A percentile compares a stretch with the other conserved stretches of the same genome.
phyloP scores from a whole-genome alignment of 202 grass and related monocot genomes.

The Alloteropsis angusta region DNA sequence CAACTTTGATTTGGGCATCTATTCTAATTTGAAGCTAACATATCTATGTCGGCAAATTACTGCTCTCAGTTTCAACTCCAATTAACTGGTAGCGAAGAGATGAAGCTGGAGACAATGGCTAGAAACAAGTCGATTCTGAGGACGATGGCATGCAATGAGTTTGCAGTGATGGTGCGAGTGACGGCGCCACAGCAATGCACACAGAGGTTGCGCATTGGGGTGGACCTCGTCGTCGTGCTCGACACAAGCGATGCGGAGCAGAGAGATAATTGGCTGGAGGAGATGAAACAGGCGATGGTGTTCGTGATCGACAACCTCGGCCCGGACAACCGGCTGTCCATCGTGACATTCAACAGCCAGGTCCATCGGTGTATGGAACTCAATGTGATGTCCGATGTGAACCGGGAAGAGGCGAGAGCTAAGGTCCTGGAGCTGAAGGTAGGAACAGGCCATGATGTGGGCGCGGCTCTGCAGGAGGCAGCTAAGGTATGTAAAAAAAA shows the following conservation, averaged over 20 bases:
- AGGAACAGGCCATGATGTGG: not conserved
- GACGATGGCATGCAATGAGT: not conserved
- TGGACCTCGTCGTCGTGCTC: not conserved
- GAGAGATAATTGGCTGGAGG: not conserved
- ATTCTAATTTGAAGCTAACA: too few relatives aligned
- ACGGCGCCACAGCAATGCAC: not conserved
- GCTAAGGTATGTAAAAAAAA: not conserved
- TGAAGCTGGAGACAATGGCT: not conserved
- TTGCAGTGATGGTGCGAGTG: not conserved
- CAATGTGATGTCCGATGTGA: not conserved
- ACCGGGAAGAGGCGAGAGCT: not conserved
- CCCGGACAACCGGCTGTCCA: not conserved
- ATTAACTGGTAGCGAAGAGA: not conserved
- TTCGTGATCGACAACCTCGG: not conserved
- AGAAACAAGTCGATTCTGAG: not conserved
- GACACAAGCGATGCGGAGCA: not conserved
- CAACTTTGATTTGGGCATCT: too few relatives aligned
- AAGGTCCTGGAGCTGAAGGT: not conserved
- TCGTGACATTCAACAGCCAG: not conserved
- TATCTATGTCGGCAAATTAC: too few relatives aligned
- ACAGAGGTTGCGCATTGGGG: not conserved
- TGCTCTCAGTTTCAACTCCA: too few relatives aligned
- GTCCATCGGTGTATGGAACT: not conserved
- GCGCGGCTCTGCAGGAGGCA: not conserved
- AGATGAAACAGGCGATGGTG: not conserved